A percentile compares a stretch with the other conserved stretches of the same genome.
These are phyloP conservation scores for Plasmodium knowlesi DNA, from an alignment of 169 alveolate genomes.

Conservation along the genomic window DNA sequence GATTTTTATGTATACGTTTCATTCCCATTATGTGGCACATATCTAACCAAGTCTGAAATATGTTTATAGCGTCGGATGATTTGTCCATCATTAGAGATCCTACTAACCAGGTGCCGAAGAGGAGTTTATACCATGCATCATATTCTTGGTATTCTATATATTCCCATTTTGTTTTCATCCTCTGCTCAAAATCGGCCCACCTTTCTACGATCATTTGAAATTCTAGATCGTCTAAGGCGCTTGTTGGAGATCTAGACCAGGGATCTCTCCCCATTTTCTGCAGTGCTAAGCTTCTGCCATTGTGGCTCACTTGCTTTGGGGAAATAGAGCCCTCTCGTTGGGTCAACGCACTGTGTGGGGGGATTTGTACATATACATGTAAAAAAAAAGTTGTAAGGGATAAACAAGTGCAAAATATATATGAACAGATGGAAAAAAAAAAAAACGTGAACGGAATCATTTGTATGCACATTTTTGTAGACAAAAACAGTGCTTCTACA, in stretches of 20 bases:
- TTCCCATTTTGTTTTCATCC: neutral
- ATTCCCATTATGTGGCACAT: neutral
- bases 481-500: neutral
- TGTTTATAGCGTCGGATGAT: neutral
- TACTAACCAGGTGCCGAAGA: slow-evolving; percentile 5
- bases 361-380: neutral
- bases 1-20: neutral
- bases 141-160: neutral
- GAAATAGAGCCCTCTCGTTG: neutral
- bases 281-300: neutral
- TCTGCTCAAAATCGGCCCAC: slow-evolving; percentile 9
- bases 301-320: neutral
- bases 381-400: neutral
- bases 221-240: neutral
- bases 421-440: neutral
- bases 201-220: slow-evolving; percentile 1
- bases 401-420: neutral
- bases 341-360: neutral
- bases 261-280: neutral
- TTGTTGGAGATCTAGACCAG: neutral
- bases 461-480: neutral
- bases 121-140: neutral
- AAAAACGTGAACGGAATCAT: neutral
- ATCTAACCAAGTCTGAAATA: neutral
- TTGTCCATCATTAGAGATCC: neutral